A percentile compares a stretch with the other conserved stretches of the same genome.
phyloP scores from a whole-genome alignment of 2,329 filamentous ascomycete species.

The Fusarium nelsonii region DNA sequence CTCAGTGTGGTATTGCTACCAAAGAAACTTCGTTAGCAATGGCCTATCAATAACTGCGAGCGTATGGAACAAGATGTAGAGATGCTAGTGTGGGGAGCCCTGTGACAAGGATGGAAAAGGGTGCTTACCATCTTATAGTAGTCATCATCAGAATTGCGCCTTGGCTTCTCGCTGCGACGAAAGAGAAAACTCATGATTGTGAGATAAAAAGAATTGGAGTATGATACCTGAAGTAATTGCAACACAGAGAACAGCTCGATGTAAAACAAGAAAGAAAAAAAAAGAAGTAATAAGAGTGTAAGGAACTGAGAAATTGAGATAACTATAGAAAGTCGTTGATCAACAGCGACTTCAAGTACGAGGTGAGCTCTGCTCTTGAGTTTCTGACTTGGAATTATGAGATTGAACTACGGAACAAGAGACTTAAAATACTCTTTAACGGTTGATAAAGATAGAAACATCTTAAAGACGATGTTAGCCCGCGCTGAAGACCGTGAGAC shows the following conservation, averaged over 20 bases:
- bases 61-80: no score
- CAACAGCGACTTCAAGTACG: neutral
- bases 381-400: neutral
- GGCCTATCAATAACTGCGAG: no score
- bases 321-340: no score
- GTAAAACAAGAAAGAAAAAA: no score
- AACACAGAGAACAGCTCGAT: no score
- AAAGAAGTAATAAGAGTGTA: no score
- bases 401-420: neutral
- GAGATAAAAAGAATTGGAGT: no score
- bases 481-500: neutral
- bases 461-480: neutral
- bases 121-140: constrained; percentile 12
- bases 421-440: neutral
- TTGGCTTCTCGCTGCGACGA: neutral
- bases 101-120: no score
- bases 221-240: no score
- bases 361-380: neutral
- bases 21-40: no score
- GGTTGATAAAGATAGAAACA: neutral
- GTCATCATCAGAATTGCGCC: constrained; percentile 20
- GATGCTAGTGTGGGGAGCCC: no score
- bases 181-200: constrained; percentile 1
- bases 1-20: constrained; percentile 17
- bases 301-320: no score